These are phyloP conservation scores for Zygnema circumcarinatum DNA, from an alignment of 139 green algal genomes.

Conservation along the genomic window DNA sequence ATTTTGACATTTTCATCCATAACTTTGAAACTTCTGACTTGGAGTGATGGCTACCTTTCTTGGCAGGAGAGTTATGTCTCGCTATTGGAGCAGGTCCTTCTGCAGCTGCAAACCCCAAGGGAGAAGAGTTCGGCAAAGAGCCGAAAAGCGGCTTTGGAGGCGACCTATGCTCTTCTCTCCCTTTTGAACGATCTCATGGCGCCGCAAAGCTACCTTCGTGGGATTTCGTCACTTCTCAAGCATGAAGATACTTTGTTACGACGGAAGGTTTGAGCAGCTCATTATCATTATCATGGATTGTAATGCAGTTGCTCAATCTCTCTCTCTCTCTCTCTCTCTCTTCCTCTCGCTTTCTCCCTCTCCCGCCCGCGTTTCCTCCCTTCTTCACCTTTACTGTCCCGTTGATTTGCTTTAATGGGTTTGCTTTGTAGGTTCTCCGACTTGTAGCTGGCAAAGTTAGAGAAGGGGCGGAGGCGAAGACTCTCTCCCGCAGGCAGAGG, in stretches of 20 bases:
- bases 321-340: not conserved
- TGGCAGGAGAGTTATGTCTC: slow-evolving; percentile 18
- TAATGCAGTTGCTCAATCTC: not conserved
- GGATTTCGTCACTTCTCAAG: slow-evolving; percentile 24
- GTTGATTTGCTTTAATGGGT: too few species aligned
- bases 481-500: too few species aligned
- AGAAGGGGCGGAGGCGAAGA: too few species aligned
- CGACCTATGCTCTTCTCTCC: slow-evolving; percentile 42
- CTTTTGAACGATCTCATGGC: slow-evolving; percentile 39
- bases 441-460: too few species aligned
- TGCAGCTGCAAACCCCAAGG: slow-evolving; percentile 1
- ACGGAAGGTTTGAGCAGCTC: slow-evolving; percentile 35
- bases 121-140: not conserved
- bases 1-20: too few species aligned
- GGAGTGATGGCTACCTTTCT: too few species aligned
- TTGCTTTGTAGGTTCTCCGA: too few species aligned
- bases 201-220: slow-evolving; percentile 23
- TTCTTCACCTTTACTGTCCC: too few species aligned
- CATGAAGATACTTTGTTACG: slow-evolving; percentile 25
- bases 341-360: too few species aligned
- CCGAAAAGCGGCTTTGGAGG: not conserved
- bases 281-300: not conserved
- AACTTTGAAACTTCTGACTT: too few species aligned
- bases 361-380: too few species aligned
- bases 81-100: slow-evolving; percentile 37